A percentile compares a stretch with the other conserved stretches of the same genome.
Evolutionary conservation across 139 green algal genomes (phyloP).

Genomic region (Coccomyxa sp.): DNA sequence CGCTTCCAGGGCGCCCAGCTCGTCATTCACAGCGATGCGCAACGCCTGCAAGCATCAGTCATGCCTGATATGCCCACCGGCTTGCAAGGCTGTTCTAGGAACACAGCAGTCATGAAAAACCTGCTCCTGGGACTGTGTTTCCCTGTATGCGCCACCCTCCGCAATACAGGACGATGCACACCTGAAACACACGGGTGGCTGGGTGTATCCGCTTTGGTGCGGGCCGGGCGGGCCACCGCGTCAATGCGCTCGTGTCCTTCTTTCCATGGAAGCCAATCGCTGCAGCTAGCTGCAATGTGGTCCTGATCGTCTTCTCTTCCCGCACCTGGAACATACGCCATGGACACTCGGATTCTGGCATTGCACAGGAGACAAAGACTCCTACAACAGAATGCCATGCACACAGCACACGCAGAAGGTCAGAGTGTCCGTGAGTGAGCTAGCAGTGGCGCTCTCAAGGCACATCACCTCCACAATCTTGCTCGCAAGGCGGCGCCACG

Average conservation of each 20-base stretch:
- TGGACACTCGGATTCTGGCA: too few relatives aligned
- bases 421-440: too few relatives aligned
- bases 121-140: too few relatives aligned
- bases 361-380: too few relatives aligned
- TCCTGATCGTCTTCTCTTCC: constrained; percentile 54
- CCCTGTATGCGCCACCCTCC: too few relatives aligned
- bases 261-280: constrained; percentile 46
- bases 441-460: too few relatives aligned
- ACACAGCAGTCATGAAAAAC: background rate
- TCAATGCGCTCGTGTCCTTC: constrained; percentile 24
- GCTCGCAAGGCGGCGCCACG: constrained; percentile 61
- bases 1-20: constrained; percentile 65
- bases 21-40: constrained; percentile 94
- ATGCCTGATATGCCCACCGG: background rate
- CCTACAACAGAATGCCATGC: too few relatives aligned
- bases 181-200: constrained; percentile 87
- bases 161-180: constrained; percentile 1
- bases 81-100: background rate
- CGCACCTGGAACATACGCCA: constrained; percentile 14
- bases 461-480: constrained; percentile 34
- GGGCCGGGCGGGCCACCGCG: constrained; percentile 6
- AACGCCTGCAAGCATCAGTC: constrained; percentile 64
- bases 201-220: constrained; percentile 71
- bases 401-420: too few relatives aligned
- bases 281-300: constrained; percentile 62